phyloP scores from a whole-genome alignment of 1,284 basidiomycete genomes.

The Rhizopogon hawkerae region DNA sequence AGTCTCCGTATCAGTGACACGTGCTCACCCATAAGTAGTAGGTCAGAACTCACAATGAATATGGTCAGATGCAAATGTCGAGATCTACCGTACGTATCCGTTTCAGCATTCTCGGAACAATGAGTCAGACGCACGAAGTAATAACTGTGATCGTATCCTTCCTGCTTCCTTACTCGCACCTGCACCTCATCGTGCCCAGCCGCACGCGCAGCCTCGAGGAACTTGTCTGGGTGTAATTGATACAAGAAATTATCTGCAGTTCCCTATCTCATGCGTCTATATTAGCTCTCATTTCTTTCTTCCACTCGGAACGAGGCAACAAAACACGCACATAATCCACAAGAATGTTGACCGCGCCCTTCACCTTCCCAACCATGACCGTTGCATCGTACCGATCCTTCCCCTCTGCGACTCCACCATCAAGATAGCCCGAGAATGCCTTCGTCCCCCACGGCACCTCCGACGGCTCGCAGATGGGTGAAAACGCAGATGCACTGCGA shows the following conservation, averaged over 20 bases:
- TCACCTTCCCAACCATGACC: constrained; percentile 62
- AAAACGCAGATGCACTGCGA: constrained; percentile 87
- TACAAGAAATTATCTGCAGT: constrained; percentile 84
- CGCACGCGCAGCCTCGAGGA: constrained; percentile 68
- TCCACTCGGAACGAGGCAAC: background rate
- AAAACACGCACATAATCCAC: constrained; percentile 66
- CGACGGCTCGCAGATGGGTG: constrained; percentile 87
- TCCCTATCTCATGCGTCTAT: constrained; percentile 41
- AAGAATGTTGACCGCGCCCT: constrained; percentile 69
- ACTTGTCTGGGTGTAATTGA: constrained; percentile 86
- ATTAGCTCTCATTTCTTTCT: constrained; percentile 7
- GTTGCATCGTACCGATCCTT: constrained; percentile 77
- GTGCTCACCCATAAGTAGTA: background rate
- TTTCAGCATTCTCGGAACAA: constrained; percentile 48
- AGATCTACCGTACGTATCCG: constrained; percentile 68
- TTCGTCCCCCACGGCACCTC: constrained; percentile 88
- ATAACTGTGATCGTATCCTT: constrained; percentile 91
- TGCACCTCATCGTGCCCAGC: constrained; percentile 69
- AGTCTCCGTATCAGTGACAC: constrained; percentile 4
- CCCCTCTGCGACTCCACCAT: constrained; percentile 71
- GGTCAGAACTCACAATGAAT: constrained; percentile 34
- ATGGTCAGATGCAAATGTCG: constrained; percentile 65
- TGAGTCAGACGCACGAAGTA: constrained; percentile 65
- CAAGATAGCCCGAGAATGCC: constrained; percentile 86
- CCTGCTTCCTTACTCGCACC: constrained; percentile 74